Base-by-base conservation (phyloP, 163 green algal species). In the Scenedesmus sp. region DNA sequence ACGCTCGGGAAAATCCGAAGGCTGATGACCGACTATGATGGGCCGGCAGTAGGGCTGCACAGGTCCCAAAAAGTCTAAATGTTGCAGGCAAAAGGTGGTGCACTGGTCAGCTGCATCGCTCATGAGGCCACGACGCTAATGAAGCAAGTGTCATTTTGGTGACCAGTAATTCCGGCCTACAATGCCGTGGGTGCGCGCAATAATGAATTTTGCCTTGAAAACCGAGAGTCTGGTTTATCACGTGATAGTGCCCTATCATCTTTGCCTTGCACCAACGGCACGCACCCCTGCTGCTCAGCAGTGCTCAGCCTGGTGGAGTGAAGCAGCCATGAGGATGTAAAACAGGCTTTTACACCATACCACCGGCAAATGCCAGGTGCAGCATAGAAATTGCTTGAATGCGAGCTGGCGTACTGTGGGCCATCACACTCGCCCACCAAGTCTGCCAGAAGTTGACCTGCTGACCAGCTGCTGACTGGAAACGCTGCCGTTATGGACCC, bases 41-140 rank as follows among this genome's bases (percentile, higher is more conserved):
- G 65, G 65, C 65, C 65, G 65, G 65, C 65, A 76, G 65, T 76
- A 76, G 40, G 22, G 65, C 30, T 76, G 65, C 65, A 76, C 65
- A 40, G 65, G 65, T 76, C 65, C 65, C 65, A 40, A 7, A 76
- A 76, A 76, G 30, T 26, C 65, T 40, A 30, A 76, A 40, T 7
- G 18, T 40, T 2, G 65, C 30, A 40, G 30, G 40, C 7, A 40
- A 76, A 73, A 76, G 65, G 65, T 76, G 65, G 15, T n/a, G 30
- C 4, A 24, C 30, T 22, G 65, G 6, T 40, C 4, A 24, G 3
- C 30, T 76, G 65, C 65, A 76, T n/a, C 65, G 7, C 30, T 40
- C 6, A 40, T 3, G 30, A 76, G 24, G 65, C 65, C 30, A 40
- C 30, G 30, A 5, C 30, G 65, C 30, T n/a, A 24, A 37, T 20